Conservation (phyloP, 2,329 filamentous ascomycete species). For the Colletotrichum zoysiae region DNA sequence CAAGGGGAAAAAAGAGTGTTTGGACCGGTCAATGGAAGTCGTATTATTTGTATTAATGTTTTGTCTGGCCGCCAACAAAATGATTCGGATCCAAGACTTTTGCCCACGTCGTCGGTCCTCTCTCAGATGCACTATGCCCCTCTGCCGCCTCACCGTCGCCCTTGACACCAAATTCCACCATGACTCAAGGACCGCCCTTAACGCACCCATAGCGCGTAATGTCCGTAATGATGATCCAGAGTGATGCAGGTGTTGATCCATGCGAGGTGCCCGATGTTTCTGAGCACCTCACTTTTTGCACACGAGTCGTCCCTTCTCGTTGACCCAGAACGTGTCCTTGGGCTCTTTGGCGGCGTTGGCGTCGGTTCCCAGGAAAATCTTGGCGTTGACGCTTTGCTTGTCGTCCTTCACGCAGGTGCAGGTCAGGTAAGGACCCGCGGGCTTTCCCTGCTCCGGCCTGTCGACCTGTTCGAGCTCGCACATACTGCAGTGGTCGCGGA, state of each 20-base stretch:
- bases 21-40: neutral
- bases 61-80: too few relatives aligned
- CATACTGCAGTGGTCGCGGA: constrained; percentile 5
- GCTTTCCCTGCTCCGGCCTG: neutral
- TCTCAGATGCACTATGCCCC: neutral
- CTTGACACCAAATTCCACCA: neutral
- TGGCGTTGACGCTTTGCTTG: neutral
- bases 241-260: neutral
- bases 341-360: neutral
- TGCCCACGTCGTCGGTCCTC: neutral
- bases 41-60: neutral
- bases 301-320: neutral
- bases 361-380: neutral
- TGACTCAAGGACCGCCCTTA: neutral
- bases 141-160: neutral
- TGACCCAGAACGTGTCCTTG: constrained; percentile 6
- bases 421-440: neutral
- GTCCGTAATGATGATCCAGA: neutral
- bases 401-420: constrained; percentile 8
- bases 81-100: neutral
- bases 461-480: constrained; percentile 6
- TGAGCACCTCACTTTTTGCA: neutral
- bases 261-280: neutral
- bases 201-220: neutral
- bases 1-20: neutral